phyloP scores from a whole-genome alignment of 2,329 filamentous ascomycete genomes.

The Hortaea werneckii region DNA sequence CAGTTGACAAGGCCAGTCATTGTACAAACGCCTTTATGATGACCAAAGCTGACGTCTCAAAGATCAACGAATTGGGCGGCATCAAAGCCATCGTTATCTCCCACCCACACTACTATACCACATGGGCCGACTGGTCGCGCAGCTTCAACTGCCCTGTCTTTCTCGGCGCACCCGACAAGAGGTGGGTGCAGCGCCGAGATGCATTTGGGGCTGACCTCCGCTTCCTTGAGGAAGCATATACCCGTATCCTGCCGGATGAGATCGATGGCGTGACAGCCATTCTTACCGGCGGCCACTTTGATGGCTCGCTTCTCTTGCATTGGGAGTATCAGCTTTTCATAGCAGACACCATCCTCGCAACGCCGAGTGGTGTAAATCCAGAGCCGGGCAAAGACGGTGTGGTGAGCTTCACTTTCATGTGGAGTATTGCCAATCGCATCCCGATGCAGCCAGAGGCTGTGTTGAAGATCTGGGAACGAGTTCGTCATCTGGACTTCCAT shows the following conservation, averaged over 20 bases:
- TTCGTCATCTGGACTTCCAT: conserved; percentile 51
- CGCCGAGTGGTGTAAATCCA: conserved; percentile 33
- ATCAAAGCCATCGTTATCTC: conserved; percentile 46
- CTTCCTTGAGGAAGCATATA: conserved; percentile 31
- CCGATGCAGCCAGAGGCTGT: conserved; percentile 56
- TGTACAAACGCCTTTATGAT: not conserved
- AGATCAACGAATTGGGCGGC: conserved; percentile 34
- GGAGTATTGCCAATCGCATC: conserved; percentile 63
- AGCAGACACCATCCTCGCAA: conserved; percentile 65
- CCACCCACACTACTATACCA: conserved; percentile 71
- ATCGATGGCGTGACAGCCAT: conserved; percentile 41
- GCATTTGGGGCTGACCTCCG: conserved; percentile 27
- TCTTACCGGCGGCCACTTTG: conserved; percentile 68
- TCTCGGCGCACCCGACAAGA: conserved; percentile 50
- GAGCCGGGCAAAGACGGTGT: conserved; percentile 25
- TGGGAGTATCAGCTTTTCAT: conserved; percentile 50
- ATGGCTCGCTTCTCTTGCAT: conserved; percentile 58
- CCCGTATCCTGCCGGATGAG: conserved; percentile 31
- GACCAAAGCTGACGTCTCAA: not conserved
- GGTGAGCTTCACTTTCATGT: conserved; percentile 57
- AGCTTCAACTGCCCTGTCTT: conserved; percentile 61
- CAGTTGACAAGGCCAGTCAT: conserved; percentile 32
- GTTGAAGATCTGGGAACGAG: conserved; percentile 53
- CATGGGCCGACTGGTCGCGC: conserved; percentile 60
- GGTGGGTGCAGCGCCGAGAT: conserved; percentile 49